Percentiles rank a stretch among this genome's conserved stretches.
Evolutionary conservation across 805 yeast genomes (phyloP).

Genomic region (Saccharomycopsis sp.): DNA sequence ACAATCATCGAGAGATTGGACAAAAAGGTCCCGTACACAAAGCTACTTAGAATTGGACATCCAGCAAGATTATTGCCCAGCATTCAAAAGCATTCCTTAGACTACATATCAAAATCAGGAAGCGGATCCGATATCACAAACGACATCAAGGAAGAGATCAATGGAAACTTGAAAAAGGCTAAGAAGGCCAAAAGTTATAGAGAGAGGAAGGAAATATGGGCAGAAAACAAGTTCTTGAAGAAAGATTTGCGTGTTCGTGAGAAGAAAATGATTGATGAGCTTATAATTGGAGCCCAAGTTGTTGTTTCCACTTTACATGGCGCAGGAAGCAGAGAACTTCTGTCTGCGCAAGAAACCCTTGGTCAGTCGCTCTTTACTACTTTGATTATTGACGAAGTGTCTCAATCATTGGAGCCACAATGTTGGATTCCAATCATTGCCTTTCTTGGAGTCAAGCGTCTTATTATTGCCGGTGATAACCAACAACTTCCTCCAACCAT

Average conservation of each 20-base stretch:
- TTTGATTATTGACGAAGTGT: conserved; percentile 88
- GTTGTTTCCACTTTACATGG: conserved; percentile 86
- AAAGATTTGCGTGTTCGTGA: conserved; percentile 68
- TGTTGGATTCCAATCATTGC: conserved; percentile 89
- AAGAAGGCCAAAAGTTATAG: conserved; percentile 56
- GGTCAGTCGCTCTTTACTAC: conserved; percentile 51
- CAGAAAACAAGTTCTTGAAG: conserved; percentile 59
- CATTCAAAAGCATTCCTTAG: conserved; percentile 68
- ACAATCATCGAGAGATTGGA: conserved; percentile 75
- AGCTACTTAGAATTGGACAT: conserved; percentile 82
- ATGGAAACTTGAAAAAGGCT: conserved; percentile 45
- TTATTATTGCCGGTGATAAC: conserved; percentile 89
- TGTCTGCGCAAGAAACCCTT: conserved; percentile 26
- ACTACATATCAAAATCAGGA: conserved; percentile 54
- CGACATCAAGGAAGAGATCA: conserved; percentile 70
- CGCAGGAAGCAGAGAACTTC: conserved; percentile 65
- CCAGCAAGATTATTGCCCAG: conserved; percentile 74
- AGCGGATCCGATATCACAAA: conserved; percentile 54
- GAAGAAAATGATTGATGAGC: conserved; percentile 49
- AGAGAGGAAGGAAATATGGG: conserved; percentile 63
- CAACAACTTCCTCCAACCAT: conserved; percentile 89
- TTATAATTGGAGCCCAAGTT: conserved; percentile 57
- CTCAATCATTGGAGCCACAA: conserved; percentile 90
- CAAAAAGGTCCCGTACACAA: conserved; percentile 35
- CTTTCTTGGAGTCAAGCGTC: conserved; percentile 48